A percentile compares a stretch with the other conserved stretches of the same genome.
Conservation (phyloP, 805 yeast genomes). For the Lachancea sp. region DNA sequence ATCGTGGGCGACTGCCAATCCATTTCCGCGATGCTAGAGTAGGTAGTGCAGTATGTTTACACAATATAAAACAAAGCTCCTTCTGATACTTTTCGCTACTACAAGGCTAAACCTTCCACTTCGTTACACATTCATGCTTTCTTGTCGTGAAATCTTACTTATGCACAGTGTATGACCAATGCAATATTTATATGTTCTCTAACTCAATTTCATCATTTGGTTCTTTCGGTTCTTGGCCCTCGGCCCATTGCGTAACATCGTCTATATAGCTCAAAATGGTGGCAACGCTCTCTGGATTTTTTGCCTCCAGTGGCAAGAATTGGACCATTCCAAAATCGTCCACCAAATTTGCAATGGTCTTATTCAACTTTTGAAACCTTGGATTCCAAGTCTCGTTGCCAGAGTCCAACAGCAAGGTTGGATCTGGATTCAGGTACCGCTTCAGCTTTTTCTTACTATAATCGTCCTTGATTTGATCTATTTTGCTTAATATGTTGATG, state of each 20-base stretch:
- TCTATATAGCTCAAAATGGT: conserved; percentile 88
- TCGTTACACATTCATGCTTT: too few species aligned
- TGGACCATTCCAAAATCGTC: conserved; percentile 99
- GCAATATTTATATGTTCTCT: conserved; percentile 47
- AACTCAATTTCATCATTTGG: conserved; percentile 70
- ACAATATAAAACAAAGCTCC: background rate
- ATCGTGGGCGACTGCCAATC: conserved; percentile 63
- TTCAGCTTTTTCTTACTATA: conserved; percentile 71
- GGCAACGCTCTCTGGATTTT: conserved; percentile 65
- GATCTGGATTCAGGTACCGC: conserved; percentile 86
- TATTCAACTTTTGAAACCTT: conserved; percentile 64
- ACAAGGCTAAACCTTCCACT: too few species aligned
- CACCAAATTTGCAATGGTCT: conserved; percentile 78
- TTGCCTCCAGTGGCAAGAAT: conserved; percentile 82
- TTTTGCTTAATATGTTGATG: conserved; percentile 78
- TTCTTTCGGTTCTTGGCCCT: conserved; percentile 92
- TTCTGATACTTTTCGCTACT: background rate
- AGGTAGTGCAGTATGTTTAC: background rate
- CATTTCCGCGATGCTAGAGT: conserved; percentile 26
- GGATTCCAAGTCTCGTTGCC: conserved; percentile 48
- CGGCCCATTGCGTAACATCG: conserved; percentile 97
- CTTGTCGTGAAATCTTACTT: too few species aligned
- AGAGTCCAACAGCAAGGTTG: conserved; percentile 55
- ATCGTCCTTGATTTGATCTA: conserved; percentile 79
- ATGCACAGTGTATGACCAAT: too few species aligned